Percentiles rank a stretch among this genome's conserved stretches.
Conservation (phyloP, 2,329 filamentous ascomycete genomes). For the Aureobasidium namibiae region DNA sequence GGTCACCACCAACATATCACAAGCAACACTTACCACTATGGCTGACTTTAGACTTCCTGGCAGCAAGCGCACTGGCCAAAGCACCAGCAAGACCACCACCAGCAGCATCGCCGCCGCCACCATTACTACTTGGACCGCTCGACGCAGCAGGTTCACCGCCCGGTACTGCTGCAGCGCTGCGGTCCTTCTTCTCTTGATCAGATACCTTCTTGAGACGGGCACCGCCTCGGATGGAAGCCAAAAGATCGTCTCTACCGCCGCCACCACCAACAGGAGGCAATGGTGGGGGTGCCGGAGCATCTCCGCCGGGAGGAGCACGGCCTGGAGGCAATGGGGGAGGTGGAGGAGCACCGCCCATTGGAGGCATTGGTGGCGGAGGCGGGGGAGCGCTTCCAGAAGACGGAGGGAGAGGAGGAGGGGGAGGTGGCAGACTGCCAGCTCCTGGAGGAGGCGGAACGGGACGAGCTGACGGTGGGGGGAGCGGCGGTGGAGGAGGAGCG, state of each 20-base stretch:
- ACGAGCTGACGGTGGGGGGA: conserved; percentile 27
- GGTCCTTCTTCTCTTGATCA: conserved; percentile 59
- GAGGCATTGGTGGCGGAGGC: conserved; percentile 24
- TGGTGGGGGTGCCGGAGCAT: conserved; percentile 47
- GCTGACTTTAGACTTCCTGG: conserved; percentile 87
- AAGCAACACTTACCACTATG: conserved; percentile 70
- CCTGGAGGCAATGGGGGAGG: conserved; percentile 37
- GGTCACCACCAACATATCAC: not conserved
- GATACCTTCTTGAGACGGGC: conserved; percentile 66
- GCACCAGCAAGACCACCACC: conserved; percentile 37
- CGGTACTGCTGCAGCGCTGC: conserved; percentile 56
- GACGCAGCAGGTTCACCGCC: conserved; percentile 45
- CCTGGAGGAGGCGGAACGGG: conserved; percentile 28
- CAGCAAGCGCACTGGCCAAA: conserved; percentile 74
- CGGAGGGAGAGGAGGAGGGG: conserved; percentile 35
- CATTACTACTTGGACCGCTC: conserved; percentile 44
- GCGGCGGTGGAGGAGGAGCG: conserved; percentile 33
- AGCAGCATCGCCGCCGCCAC: conserved; percentile 42
- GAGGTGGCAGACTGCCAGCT: conserved; percentile 28
- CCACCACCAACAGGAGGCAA: conserved; percentile 36
- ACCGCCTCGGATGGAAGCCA: conserved; percentile 63
- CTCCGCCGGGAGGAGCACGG: conserved; percentile 41
- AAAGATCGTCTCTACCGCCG: conserved; percentile 50
- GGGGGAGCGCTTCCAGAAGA: conserved; percentile 30
- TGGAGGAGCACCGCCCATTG: conserved; percentile 29